phyloP scores from a whole-genome alignment of 2,329 filamentous ascomycete genomes.

The Paraphoma chrysanthemicola region DNA sequence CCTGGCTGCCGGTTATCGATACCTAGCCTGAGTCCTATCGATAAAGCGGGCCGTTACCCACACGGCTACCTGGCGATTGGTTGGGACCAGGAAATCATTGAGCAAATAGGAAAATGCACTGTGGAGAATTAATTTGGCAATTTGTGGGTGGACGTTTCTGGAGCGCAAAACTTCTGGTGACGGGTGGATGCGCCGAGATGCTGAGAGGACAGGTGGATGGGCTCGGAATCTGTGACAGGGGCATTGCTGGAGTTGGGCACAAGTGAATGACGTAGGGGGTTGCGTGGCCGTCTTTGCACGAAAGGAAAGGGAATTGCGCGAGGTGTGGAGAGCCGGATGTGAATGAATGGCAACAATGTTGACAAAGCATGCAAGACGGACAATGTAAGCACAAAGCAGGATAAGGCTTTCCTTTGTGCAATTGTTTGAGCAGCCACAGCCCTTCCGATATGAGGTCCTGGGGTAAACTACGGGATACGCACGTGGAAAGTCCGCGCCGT shows the following conservation, averaged over 20 bases:
- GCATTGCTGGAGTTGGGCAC: too few relatives aligned
- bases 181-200: background rate
- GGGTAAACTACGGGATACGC: background rate
- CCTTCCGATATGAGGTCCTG: background rate
- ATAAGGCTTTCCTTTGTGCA: background rate
- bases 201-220: background rate
- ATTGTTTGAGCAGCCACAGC: background rate
- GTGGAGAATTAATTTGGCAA: background rate
- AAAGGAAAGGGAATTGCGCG: background rate
- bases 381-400: background rate
- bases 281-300: background rate
- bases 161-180: background rate
- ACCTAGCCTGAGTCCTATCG: conserved; percentile 11
- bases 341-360: background rate
- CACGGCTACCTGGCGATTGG: background rate
- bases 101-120: background rate
- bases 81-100: background rate
- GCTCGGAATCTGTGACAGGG: too few relatives aligned
- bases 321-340: background rate
- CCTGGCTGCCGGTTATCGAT: conserved; percentile 13
- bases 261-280: background rate
- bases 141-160: background rate
- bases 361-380: background rate
- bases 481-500: conserved; percentile 2
- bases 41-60: conserved; percentile 6